Conservation (phyloP, 1,284 basidiomycete genomes). For the Cryptococcus sp. region DNA sequence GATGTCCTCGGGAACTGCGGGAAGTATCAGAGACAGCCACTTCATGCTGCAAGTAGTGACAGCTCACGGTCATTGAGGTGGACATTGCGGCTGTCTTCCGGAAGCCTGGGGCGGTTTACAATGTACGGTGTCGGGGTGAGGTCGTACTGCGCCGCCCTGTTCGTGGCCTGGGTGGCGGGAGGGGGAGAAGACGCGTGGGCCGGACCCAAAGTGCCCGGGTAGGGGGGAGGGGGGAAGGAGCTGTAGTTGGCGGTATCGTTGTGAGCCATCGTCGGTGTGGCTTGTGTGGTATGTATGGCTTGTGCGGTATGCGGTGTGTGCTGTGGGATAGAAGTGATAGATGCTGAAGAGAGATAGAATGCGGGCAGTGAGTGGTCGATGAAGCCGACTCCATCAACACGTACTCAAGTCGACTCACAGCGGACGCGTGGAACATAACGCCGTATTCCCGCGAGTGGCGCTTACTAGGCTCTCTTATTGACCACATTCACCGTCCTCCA, state of each 20-base stretch:
- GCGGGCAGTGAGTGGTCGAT: no score
- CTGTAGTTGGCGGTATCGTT: conserved; percentile 25
- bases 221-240: conserved; percentile 40
- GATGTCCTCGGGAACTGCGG: conserved; percentile 40
- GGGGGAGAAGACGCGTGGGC: no score
- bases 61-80: conserved; percentile 32
- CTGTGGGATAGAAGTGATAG: neutral
- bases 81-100: conserved; percentile 38
- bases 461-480: no score
- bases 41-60: no score
- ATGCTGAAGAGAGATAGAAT: no score
- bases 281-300: no score
- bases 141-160: conserved; percentile 22
- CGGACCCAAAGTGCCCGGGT: conserved; percentile 32
- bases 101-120: conserved; percentile 42
- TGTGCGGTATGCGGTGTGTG: no score
- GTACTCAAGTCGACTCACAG: no score
- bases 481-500: no score
- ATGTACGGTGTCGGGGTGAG: conserved; percentile 37
- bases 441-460: no score
- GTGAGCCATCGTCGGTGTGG: conserved; percentile 14
- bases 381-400: no score
- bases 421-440: no score
- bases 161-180: neutral
- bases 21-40: neutral